phyloP scores from a whole-genome alignment of 2,329 filamentous ascomycete genomes.

The Neopestalotiopsis sp. region DNA sequence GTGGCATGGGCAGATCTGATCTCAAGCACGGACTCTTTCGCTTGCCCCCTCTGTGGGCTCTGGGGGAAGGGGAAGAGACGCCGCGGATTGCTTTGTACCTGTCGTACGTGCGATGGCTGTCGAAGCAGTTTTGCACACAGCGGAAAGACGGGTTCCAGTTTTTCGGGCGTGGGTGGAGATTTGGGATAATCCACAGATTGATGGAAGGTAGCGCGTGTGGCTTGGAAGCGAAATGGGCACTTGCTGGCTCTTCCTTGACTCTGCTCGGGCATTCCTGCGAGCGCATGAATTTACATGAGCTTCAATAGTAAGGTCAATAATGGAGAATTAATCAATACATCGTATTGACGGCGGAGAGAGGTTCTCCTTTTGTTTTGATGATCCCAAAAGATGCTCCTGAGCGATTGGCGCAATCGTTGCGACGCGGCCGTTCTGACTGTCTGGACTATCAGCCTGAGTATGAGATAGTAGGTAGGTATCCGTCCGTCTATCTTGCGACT shows the following conservation, averaged over 20 bases:
- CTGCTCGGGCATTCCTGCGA: neutral
- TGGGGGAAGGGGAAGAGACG: neutral
- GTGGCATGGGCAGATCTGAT: conserved; percentile 14
- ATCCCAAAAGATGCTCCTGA: neutral
- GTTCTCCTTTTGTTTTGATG: conserved; percentile 8
- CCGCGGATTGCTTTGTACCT: neutral
- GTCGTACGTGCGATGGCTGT: no score
- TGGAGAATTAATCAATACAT: conserved; percentile 15
- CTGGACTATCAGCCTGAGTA: neutral
- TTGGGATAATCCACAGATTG: neutral
- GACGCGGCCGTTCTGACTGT: neutral
- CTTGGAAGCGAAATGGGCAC: conserved; percentile 1
- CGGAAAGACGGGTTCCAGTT: neutral
- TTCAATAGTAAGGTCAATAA: conserved; percentile 14
- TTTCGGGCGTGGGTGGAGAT: neutral
- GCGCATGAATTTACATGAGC: conserved; percentile 19
- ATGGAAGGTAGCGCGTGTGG: neutral
- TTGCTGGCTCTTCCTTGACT: conserved; percentile 1
- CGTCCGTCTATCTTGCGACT: neutral
- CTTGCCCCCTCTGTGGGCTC: conserved; percentile 10
- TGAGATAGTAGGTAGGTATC: neutral
- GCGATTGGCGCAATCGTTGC: neutral
- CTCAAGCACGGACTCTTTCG: conserved; percentile 14
- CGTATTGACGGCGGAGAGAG: conserved; percentile 12
- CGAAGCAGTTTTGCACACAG: neutral